Evolutionary conservation across 140 eudicot genomes (phyloP).

Genomic region (Anethum foeniculum): DNA sequence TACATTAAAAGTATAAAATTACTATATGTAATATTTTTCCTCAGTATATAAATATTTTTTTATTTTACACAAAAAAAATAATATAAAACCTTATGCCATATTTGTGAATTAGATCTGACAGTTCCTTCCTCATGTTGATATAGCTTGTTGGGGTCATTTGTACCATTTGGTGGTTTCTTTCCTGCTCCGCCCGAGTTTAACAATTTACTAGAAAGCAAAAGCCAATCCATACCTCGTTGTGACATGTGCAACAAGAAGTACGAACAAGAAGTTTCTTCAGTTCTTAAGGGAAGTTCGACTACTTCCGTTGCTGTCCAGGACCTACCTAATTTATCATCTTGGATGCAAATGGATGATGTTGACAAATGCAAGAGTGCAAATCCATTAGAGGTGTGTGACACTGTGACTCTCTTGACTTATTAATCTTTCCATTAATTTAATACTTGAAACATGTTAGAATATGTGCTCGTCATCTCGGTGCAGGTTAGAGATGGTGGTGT

Average conservation of each 20-base stretch:
- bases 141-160: constrained; percentile 96
- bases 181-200: constrained; percentile 47
- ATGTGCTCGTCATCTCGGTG: constrained; percentile 44
- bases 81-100: constrained; percentile 14
- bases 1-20: too few species aligned
- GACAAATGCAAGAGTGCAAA: constrained; percentile 26
- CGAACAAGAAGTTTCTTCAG: constrained; percentile 52
- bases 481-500: constrained; percentile 68
- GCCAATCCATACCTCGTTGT: constrained; percentile 40
- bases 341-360: constrained; percentile 45
- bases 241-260: constrained; percentile 58
- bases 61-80: too few species aligned
- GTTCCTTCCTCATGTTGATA: constrained; percentile 46
- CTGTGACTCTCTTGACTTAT: constrained; percentile 27
- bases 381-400: constrained; percentile 42
- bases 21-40: too few species aligned
- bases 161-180: constrained; percentile 84
- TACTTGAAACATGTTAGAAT: constrained; percentile 22
- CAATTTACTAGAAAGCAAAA: constrained; percentile 20
- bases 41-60: too few species aligned
- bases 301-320: constrained; percentile 40
- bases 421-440: not conserved
- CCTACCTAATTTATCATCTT: constrained; percentile 41
- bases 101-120: constrained; percentile 41
- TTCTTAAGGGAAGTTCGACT: constrained; percentile 37